Base-by-base conservation (phyloP, 257 asterid genomes). In the Paraleonurus japonicus region DNA sequence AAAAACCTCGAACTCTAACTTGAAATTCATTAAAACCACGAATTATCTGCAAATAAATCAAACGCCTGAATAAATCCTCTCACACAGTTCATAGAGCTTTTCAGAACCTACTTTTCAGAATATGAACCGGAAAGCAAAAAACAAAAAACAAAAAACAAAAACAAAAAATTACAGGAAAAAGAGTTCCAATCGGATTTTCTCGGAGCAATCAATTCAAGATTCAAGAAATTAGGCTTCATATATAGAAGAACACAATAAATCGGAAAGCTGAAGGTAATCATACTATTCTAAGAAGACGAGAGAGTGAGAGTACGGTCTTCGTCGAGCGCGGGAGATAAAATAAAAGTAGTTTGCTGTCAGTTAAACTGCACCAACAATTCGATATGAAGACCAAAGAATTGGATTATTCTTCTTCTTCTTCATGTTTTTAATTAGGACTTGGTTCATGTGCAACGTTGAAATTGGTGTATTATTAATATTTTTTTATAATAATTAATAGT, bases 281-380 rank as follows among this genome's bases (percentile, higher is more conserved):
- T 26, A 51, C 71, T 65, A 15, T 47, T 72, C 43, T 32, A 7
- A 12, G 65, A 53, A 68, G 48, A 48, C 7, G 41, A 30, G 57
- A 35, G 20, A 60, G 43, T 12, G 26, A 39, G 12, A 39, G 12
- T 19, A 27, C 7, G 50, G 50, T 51, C 23, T 7, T 20, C 54
- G n/a, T n/a, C n/a, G n/a, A n/a, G n/a, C n/a, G n/a, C n/a, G n/a
- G n/a, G n/a, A n/a, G n/a, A 17, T 13, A 54, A 4, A 2, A 32
- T 7, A 32, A 32, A 32, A 32, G 5, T 32, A 3, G 37, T 5
- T 32, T 1, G 0, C 7, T 32, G 37, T 32, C 37, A 4, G 37
- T 32, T 32, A 32, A 32, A 32, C 7, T 32, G 37, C 37, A 32
- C 37, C 37, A 32, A 32, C 37, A 32, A 32, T 32, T 32, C 37